Conservation (phyloP, 306 rosid genomes). For the Trifolium repens region DNA sequence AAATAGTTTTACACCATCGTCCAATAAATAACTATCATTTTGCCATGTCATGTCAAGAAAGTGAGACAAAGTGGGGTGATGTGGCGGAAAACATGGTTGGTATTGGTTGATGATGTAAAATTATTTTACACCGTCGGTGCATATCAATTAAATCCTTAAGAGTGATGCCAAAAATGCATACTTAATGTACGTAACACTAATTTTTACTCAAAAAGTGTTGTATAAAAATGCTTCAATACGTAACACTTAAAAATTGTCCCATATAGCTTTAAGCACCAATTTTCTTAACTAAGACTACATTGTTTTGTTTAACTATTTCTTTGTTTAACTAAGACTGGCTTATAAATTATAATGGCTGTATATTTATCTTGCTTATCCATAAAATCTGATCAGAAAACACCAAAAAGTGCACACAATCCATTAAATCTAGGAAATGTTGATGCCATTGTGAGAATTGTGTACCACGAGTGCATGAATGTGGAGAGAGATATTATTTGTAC, state of each 20-base stretch:
- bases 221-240: neutral
- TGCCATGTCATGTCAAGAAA: too few relatives aligned
- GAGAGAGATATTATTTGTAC: slow-evolving; percentile 38
- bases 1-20: too few relatives aligned
- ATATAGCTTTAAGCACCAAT: too few relatives aligned
- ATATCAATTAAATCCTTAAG: too few relatives aligned
- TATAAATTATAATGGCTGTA: neutral
- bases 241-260: neutral
- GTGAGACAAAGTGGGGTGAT: too few relatives aligned
- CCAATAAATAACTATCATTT: too few relatives aligned
- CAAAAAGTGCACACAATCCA: slow-evolving; percentile 9
- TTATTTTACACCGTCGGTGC: too few relatives aligned
- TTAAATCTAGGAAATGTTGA: slow-evolving; percentile 29
- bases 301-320: too few relatives aligned
- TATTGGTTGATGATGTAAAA: too few relatives aligned
- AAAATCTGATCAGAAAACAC: neutral
- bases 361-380: neutral
- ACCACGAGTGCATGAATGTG: slow-evolving; percentile 45
- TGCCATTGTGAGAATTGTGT: slow-evolving; percentile 46
- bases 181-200: neutral
- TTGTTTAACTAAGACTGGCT: neutral
- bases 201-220: neutral
- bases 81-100: too few relatives aligned
- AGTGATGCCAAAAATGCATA: neutral
- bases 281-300: too few relatives aligned